Evolutionary conservation across 108 stramenopile species (phyloP), one percentile per base, ranked within the genome.

Genomic region (Conticribra guillardii): DNA sequence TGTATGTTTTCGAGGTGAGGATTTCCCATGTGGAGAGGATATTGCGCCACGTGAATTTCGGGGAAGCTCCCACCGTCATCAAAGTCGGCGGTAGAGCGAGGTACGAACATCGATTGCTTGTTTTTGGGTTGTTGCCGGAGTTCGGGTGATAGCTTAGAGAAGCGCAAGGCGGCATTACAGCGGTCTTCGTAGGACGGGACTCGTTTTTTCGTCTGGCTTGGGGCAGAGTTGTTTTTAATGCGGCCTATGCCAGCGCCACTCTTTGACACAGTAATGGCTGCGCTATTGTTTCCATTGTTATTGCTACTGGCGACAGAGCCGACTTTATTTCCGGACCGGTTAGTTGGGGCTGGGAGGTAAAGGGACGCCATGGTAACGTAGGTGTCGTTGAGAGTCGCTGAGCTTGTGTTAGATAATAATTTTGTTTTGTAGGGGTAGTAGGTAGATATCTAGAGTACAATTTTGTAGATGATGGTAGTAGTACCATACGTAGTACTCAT

Each of bases 21-120:
- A 81, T 95, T 95, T 30, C 99, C 99, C 99, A 99, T 99, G 67
- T 96, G 89, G 29, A 96, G 87, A 3, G 99, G 99, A 73, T 97
- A 99, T 67, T 99, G 99, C 41, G 97, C 96, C 18, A 98, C 95
- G 64, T 98, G 98, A 54, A 99, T 96, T 83, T 99, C 99, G 21
- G 98, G 99, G 71, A 94, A 99, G 55, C 97, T 96, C 4, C 98
- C 99, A 0, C 99, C 99, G 64, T 99, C 99, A 33, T 94, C 97
- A 71, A 98, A 98, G 72, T 98, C 99, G 22, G 63, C 73, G 30
- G 96, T 61, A 18, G 73, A 74, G 23, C 96, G 91, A 7, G 98
- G 99, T 15, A 99, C 97, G 79, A 98, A 99, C 48, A 92, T 75
- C 50, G 73, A 82, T 11, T 55, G 51, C 50, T 85, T 83, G 44